These are phyloP conservation scores for Mucor velutinosus DNA, from an alignment of 371 early-diverging fungal species.

Conservation along the genomic window DNA sequence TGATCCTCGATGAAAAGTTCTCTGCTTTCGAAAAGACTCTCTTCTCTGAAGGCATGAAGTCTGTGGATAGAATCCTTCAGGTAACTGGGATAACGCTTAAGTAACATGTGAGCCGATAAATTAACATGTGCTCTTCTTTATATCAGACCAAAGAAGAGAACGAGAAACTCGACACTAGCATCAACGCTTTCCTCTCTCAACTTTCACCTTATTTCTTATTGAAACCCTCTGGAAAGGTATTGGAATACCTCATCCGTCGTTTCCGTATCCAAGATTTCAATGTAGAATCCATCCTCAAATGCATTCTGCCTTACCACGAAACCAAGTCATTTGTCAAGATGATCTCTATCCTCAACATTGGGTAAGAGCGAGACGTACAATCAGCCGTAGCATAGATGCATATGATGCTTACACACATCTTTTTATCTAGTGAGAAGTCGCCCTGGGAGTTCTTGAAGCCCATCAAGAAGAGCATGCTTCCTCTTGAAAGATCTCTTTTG, in stretches of 20 bases:
- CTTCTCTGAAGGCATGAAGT: constrained; percentile 82
- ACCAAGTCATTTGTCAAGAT: constrained; percentile 85
- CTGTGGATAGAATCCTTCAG: constrained; percentile 76
- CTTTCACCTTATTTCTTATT: constrained; percentile 85
- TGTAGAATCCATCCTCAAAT: constrained; percentile 73
- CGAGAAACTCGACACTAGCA: constrained; percentile 73
- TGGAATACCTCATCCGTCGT: constrained; percentile 94
- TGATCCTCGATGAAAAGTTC: constrained; percentile 68
- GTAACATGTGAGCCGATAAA: not conserved
- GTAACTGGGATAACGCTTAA: constrained; percentile 24
- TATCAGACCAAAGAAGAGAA: constrained; percentile 81
- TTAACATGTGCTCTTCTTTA: not conserved
- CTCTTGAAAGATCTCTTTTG: constrained; percentile 64
- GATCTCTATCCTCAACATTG: constrained; percentile 68
- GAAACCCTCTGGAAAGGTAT: constrained; percentile 79
- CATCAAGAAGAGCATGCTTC: constrained; percentile 59
- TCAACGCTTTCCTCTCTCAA: constrained; percentile 71
- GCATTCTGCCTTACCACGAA: constrained; percentile 92
- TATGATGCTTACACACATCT: not conserved
- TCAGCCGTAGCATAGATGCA: not conserved
- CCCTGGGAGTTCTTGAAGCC: constrained; percentile 71
- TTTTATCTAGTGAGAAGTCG: constrained; percentile 49
- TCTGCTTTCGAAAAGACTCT: constrained; percentile 72
- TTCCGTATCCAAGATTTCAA: constrained; percentile 91
- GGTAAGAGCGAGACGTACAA: constrained; percentile 44